Evolutionary conservation across 164 flowering plant genomes (phyloP), one percentile per base, ranked within the genome.

Genomic region (Vitis rotundifolia): DNA sequence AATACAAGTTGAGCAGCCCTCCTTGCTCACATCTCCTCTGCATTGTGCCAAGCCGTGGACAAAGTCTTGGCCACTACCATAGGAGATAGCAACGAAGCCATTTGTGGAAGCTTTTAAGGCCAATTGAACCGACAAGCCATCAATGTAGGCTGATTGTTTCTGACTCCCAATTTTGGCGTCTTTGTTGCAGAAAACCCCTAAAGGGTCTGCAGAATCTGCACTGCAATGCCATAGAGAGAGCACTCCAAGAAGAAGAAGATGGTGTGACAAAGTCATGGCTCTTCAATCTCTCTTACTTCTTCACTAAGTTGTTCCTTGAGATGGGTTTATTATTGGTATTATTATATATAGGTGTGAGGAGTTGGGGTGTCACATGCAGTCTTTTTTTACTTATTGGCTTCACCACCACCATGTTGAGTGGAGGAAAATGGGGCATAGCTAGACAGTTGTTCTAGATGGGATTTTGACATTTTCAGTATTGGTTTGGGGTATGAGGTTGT

Each of bases 41-140:
- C 92, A 88, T 66, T 88, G 86, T 0, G 88, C 87, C 1, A 84
- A 74, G 14, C 88, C 90, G 61, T 79, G 85, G 75, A 85, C 78
- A 63, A 28, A 44, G 77, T 73, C 65, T 3, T 44, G 5, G 18
- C 14, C 77, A 4, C 44, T 3, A 1, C 87, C 90, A 49, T 29
- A 68, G 49, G 85, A 83, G 54, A 80, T 61, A 16, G 75, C 63
- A 9, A 28, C 11, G 53, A 61, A 87, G 18, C 81, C 85, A 18
- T 59, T 16, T 57, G 14, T 11, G 19, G 70, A 3, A 5, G 82
- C 48, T 63, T 64, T 63, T 3, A 68, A n/a, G 6, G 72, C 82
- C 15, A 87, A 12, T 3, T 66, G 26, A 29, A 81, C 62, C 29
- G 85, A 49, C 16, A 87, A 57, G 9, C 2, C 5, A 47, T 76